Evolutionary conservation across 495 filamentous ascomycete genomes (phyloP), one percentile per base, ranked within the genome.

Genomic region (Penicillium alfredii): DNA sequence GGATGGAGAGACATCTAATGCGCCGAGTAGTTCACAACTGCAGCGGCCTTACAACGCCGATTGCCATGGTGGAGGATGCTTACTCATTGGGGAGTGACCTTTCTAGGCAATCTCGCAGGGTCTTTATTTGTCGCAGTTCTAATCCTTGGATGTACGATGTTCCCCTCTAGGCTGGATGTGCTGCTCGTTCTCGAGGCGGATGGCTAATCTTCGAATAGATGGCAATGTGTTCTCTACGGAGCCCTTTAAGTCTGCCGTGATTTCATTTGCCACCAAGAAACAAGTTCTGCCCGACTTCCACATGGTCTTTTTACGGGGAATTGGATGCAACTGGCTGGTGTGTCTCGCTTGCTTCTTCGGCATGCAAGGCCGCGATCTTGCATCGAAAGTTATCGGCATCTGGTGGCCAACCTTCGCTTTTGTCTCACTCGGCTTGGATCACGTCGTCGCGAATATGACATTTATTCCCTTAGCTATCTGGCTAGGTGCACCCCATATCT

Each of bases 371-470:
- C 68, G 72, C 6, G 74, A 77, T 40, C 51, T 78, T 9, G 58
- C 61, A 15, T 72, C 71, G 10, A 80, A 80, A 53, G 60, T 80
- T 6, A 57, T 72, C 13, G 71, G 71, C n/a, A 80, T 81, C 53
- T 81, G 78, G 76, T 76, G 67, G 56, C 77, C 76, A 0, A 75
- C 74, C 13, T 76, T 78, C 34, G 70, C 69, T 7, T 81, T 80
- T 44, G 76, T 78, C 10, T 68, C 63, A 7, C 58, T 81, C 4
- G 73, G 71, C 0, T 64, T 80, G 4, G 76, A 80, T 24, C 77
- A 81, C 55, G 76, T 80, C 28, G 72, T 81, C 17, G 76, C 76
- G 27, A 81, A 80, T 45, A 81, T 80, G 74, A 78, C 76, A 22
- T 78, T 79, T 45, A 71, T 81, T 22, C 75, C 77, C 6, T 51